Conservation (phyloP, 495 filamentous ascomycete species). For the Penicillium turbatum region DNA sequence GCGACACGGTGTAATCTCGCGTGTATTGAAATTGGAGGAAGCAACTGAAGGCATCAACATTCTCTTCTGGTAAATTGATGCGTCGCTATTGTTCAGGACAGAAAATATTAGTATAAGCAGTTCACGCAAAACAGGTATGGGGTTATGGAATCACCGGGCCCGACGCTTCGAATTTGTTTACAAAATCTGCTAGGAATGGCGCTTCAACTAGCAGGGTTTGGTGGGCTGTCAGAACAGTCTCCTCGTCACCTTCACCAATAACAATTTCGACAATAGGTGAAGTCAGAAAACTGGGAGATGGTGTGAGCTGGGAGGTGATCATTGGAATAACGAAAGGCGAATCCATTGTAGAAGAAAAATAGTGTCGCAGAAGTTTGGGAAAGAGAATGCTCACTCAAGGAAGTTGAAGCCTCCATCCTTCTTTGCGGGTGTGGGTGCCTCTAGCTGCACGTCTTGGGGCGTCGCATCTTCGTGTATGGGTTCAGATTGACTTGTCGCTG, state of each 20-base stretch:
- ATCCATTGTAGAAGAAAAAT: constrained; percentile 1
- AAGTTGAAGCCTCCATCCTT: constrained; percentile 29
- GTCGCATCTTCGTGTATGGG: constrained; percentile 18
- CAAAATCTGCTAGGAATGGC: constrained; percentile 65
- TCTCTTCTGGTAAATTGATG: constrained; percentile 64
- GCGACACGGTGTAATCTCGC: constrained; percentile 77
- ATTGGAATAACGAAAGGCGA: background rate
- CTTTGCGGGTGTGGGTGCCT: constrained; percentile 18
- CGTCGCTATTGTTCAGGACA: constrained; percentile 41
- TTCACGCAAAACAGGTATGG: background rate
- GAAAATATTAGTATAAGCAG: background rate
- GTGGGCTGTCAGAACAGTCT: constrained; percentile 69
- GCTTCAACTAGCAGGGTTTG: constrained; percentile 70
- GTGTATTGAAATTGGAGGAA: constrained; percentile 94
- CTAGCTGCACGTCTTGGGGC: constrained; percentile 22
- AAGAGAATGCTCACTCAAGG: constrained; percentile 30
- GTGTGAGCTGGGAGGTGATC: constrained; percentile 11
- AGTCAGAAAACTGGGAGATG: constrained; percentile 47
- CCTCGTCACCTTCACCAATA: constrained; percentile 59
- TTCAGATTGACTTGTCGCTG: constrained; percentile 2
- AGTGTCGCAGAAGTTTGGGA: background rate
- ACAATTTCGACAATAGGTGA: constrained; percentile 75
- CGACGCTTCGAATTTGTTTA: constrained; percentile 50
- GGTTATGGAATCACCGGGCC: constrained; percentile 20
- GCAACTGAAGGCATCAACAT: constrained; percentile 77